phyloP scores from a whole-genome alignment of 352 stramenopile genomes.

The Globisporangium lucens region DNA sequence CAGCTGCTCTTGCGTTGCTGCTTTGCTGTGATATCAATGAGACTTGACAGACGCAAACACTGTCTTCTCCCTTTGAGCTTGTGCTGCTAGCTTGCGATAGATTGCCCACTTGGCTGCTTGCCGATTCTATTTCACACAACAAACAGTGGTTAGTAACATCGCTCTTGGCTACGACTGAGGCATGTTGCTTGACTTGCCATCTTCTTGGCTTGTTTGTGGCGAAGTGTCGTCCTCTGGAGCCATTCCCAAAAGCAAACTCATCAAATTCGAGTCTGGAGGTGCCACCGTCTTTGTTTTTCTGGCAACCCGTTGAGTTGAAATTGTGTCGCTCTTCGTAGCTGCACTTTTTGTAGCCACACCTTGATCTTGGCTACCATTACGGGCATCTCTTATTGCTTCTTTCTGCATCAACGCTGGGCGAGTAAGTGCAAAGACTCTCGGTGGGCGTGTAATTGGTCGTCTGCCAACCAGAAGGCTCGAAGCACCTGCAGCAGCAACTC shows the following conservation, averaged over 20 bases:
- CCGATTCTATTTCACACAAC: background rate
- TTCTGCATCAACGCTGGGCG: background rate
- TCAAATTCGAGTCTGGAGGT: background rate
- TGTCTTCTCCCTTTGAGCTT: background rate
- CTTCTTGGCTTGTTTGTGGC: constrained; percentile 16
- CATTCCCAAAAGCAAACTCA: constrained; percentile 4
- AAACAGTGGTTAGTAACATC: background rate
- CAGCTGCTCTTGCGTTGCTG: background rate
- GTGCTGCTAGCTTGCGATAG: background rate
- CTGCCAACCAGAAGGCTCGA: background rate
- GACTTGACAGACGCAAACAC: background rate
- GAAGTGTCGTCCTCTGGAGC: background rate
- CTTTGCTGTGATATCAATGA: background rate
- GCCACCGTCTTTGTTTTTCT: background rate
- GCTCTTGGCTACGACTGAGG: background rate
- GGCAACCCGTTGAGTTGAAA: background rate
- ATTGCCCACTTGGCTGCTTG: constrained; percentile 1
- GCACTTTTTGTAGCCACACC: background rate
- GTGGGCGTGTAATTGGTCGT: constrained; percentile 7
- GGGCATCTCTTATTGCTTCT: background rate
- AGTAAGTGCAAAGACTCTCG: constrained; percentile 9
- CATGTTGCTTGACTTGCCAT: background rate
- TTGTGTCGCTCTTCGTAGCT: background rate
- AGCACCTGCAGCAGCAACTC: background rate
- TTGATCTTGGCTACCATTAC: background rate